Evolutionary conservation across 768 basidiomycete species (phyloP), one percentile per base, ranked within the genome.

Genomic region (Paxillus involutus): DNA sequence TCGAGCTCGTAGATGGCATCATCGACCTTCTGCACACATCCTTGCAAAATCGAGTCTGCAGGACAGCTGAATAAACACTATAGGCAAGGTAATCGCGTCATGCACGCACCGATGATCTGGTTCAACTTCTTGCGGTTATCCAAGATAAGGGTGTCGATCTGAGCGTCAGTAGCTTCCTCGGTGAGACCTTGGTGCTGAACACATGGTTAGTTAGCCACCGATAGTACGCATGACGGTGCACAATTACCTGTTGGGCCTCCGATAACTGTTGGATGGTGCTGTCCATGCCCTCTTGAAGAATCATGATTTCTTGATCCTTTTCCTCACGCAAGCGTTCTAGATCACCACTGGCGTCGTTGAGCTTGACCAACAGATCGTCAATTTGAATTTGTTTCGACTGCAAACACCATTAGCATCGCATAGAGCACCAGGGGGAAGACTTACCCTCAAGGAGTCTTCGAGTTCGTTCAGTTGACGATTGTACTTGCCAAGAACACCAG

Each of bases 101-200:
- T 44, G 21, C 19, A 70, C 75, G 36, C 30, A 91, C 92, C 91
- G 64, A 99, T 98, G 67, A 99, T 95, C 63, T 93, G 83, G 72
- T 99, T 98, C 60, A 99, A 78, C 73, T 98, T 96, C 80, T 98
- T 98, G 69, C 94, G 84, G 68, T 96, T 89, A 66, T 99, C 97
- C 51, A 99, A 78, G 57, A 99, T 95, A 63, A 99, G 81, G 3
- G 87, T 96, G 69, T 98, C 96, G 63, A 99, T 94, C 70, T 98
- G 94, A n/a, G 93, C 90, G 66, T 92, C 91, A 55, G 91, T 94
- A 0, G 95, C 93, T 60, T 91, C 89, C 62, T 94, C 93, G 24
- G 85, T 81, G 33, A 95, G 75, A 47, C 88, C 89, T 74, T 92
- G 89, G 56, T 78, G 87, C 94, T 96, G 61, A 14, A 42, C 45